A percentile compares a stretch with the other conserved stretches of the same genome.
Conservation (phyloP, 2,329 filamentous ascomycete genomes). For the Coleophoma eucalyptorum region DNA sequence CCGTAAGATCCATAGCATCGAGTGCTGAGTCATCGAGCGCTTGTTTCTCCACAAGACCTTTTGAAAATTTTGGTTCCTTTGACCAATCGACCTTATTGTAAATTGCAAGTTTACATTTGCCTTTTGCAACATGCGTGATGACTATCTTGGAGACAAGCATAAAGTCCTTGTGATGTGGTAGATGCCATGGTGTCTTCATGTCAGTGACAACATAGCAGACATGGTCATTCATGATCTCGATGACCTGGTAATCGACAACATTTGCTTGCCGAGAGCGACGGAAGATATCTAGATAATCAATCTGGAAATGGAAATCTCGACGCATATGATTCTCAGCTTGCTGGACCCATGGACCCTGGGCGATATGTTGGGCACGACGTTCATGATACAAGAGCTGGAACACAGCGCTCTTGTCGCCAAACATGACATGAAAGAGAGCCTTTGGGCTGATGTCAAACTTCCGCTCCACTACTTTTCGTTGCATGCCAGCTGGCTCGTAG, state of each 20-base stretch:
- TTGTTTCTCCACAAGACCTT: constrained; percentile 60
- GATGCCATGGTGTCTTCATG: constrained; percentile 59
- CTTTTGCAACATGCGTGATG: constrained; percentile 90
- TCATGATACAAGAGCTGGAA: constrained; percentile 91
- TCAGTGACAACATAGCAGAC: constrained; percentile 63
- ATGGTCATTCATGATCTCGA: constrained; percentile 79
- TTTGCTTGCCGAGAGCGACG: constrained; percentile 56
- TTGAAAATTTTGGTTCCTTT: constrained; percentile 56
- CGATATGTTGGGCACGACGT: constrained; percentile 71
- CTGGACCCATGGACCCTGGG: constrained; percentile 80
- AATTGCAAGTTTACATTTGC: constrained; percentile 85
- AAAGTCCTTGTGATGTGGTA: constrained; percentile 77
- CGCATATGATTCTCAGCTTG: constrained; percentile 67
- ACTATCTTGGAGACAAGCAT: constrained; percentile 85
- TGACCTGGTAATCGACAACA: constrained; percentile 78
- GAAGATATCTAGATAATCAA: constrained; percentile 62
- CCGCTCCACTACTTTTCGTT: constrained; percentile 69
- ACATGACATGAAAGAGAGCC: constrained; percentile 91
- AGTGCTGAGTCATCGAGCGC: constrained; percentile 72
- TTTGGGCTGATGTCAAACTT: constrained; percentile 91
- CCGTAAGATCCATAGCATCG: constrained; percentile 71
- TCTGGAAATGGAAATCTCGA: constrained; percentile 78
- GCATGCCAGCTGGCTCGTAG: constrained; percentile 82
- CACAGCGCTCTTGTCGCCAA: constrained; percentile 92
- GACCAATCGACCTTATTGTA: constrained; percentile 88